A percentile compares a stretch with the other conserved stretches of the same genome.
Conservation (phyloP, 2,329 filamentous ascomycete genomes). For the Leptographium lundbergii region DNA sequence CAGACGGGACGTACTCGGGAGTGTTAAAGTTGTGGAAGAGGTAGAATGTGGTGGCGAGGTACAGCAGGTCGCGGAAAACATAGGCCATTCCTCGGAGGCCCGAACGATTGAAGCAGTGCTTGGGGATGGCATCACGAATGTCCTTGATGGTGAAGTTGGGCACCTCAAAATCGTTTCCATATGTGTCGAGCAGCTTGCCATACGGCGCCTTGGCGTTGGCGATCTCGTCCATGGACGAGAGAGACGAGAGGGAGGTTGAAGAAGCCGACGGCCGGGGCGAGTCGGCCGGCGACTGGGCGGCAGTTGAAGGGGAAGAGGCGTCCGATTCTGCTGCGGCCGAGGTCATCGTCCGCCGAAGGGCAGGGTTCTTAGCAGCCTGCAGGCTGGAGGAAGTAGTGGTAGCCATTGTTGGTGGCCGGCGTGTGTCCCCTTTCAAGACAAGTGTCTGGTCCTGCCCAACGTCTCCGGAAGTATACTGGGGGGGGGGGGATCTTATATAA, state of each 20-base stretch:
- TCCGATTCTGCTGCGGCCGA: conserved; percentile 27
- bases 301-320: conserved; percentile 39
- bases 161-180: conserved; percentile 87
- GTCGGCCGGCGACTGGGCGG: conserved; percentile 44
- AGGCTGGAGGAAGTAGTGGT: conserved; percentile 24
- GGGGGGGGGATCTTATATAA: background rate
- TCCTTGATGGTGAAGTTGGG: conserved; percentile 97
- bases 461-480: background rate
- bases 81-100: conserved; percentile 64
- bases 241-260: conserved; percentile 82
- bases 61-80: conserved; percentile 67
- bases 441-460: background rate
- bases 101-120: conserved; percentile 91
- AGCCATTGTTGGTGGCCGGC: conserved; percentile 26
- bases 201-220: conserved; percentile 30
- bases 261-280: conserved; percentile 56
- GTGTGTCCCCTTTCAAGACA: background rate
- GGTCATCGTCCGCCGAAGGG: conserved; percentile 35
- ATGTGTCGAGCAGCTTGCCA: conserved; percentile 71
- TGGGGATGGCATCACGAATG: conserved; percentile 90
- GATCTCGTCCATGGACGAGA: conserved; percentile 56
- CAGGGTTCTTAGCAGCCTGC: conserved; percentile 25
- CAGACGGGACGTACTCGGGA: conserved; percentile 65
- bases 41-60: conserved; percentile 66
- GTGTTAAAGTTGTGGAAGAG: conserved; percentile 84